phyloP scores from a whole-genome alignment of 257 asterid species.

The Solanum tacnaense region DNA sequence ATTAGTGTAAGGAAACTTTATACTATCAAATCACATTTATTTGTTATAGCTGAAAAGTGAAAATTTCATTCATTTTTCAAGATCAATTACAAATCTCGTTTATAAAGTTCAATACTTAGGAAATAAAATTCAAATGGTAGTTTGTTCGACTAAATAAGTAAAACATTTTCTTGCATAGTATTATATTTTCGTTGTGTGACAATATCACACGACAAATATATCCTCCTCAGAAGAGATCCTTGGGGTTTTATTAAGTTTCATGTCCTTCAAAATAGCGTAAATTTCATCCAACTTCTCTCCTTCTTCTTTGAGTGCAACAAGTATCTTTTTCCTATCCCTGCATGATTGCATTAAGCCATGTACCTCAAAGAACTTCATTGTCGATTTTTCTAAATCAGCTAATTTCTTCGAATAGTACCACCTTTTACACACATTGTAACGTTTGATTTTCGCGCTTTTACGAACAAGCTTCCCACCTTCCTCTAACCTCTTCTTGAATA shows the following conservation, averaged over 20 bases:
- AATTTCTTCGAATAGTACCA: constrained; percentile 15
- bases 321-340: constrained; percentile 17
- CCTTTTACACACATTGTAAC: constrained; percentile 11
- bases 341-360: constrained; percentile 16
- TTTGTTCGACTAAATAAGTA: not conserved
- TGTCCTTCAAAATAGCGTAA: not conserved
- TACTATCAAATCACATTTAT: not conserved
- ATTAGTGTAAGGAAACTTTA: not conserved
- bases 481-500: not conserved
- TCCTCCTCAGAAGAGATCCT: not conserved
- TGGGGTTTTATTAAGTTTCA: not conserved
- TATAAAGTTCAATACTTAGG: not conserved
- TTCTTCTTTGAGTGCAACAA: constrained; percentile 7
- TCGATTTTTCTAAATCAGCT: not conserved
- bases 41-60: not conserved
- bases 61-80: not conserved
- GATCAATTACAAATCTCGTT: not conserved
- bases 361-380: constrained; percentile 12
- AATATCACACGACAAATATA: not conserved
- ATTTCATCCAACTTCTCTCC: constrained; percentile 15
- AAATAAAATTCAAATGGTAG: not conserved
- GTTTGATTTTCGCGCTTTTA: constrained; percentile 9
- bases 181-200: not conserved
- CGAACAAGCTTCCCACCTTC: constrained; percentile 15
- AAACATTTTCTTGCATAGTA: not conserved